These are phyloP conservation scores for Cordia subcordata DNA, from an alignment of 257 asterid genomes.

Conservation along the genomic window DNA sequence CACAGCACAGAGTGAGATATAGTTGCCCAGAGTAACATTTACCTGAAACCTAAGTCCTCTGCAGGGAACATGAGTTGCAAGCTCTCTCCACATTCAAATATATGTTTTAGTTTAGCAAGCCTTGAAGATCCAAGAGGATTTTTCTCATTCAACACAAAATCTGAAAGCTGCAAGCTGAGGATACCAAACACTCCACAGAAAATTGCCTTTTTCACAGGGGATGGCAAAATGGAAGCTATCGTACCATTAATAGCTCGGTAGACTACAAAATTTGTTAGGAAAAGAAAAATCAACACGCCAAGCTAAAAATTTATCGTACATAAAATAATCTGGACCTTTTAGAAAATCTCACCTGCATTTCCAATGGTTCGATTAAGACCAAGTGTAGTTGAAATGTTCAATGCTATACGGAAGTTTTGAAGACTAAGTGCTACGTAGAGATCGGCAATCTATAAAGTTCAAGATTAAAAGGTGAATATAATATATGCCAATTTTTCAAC, in stretches of 20 bases:
- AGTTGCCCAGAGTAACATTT: neutral
- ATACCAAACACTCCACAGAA: slow-evolving; percentile 70
- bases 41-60: slow-evolving; percentile 98
- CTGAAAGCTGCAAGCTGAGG: slow-evolving; percentile 75
- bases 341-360: slow-evolving; percentile 49
- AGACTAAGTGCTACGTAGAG: neutral
- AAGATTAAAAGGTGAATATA: too few species aligned
- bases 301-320: neutral
- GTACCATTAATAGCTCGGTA: slow-evolving; percentile 58
- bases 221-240: slow-evolving; percentile 64
- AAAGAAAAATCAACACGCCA: slow-evolving; percentile 4
- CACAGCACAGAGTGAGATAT: too few species aligned
- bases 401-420: neutral
- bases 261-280: slow-evolving; percentile 40
- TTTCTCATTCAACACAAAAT: slow-evolving; percentile 59
- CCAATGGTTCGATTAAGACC: neutral
- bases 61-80: slow-evolving; percentile 96
- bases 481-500: neutral
- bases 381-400: neutral
- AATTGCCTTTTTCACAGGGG: slow-evolving; percentile 50
- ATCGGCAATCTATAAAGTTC: neutral
- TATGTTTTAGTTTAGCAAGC: slow-evolving; percentile 59
- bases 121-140: slow-evolving; percentile 82
- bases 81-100: slow-evolving; percentile 81
- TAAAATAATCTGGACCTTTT: slow-evolving; percentile 2